Percentiles rank a stretch among this genome's conserved stretches.
Evolutionary conservation across 2,329 filamentous ascomycete genomes (phyloP).

Genomic region (Chaetomiaceae sp.): DNA sequence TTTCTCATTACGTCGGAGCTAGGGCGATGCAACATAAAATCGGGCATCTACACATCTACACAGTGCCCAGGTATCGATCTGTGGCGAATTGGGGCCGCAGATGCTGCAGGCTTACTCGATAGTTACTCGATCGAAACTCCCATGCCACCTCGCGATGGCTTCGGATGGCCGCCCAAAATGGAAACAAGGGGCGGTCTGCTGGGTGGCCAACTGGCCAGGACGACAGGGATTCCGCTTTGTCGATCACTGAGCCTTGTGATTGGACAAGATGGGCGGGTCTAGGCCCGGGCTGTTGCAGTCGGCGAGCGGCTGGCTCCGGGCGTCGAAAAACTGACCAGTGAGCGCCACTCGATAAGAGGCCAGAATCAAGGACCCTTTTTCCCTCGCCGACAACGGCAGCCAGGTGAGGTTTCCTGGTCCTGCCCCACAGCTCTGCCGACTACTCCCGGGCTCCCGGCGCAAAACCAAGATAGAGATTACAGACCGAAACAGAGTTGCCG

Average conservation of each 20-base stretch:
- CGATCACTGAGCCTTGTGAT: background rate
- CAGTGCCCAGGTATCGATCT: too few relatives aligned
- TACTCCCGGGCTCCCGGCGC: background rate
- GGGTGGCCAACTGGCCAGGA: background rate
- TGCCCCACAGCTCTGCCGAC: background rate
- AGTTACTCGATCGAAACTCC: slow-evolving; percentile 46
- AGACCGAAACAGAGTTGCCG: too few relatives aligned
- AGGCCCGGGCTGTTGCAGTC: background rate
- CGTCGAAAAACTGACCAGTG: slow-evolving; percentile 16
- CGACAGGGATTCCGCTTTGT: slow-evolving; percentile 2
- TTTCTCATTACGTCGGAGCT: background rate
- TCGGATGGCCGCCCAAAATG: slow-evolving; percentile 17
- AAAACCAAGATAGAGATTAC: too few relatives aligned
- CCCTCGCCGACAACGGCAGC: slow-evolving; percentile 5
- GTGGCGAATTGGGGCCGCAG: slow-evolving; percentile 17
- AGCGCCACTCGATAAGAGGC: slow-evolving; percentile 20
- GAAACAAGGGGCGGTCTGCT: slow-evolving; percentile 4
- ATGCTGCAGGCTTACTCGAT: slow-evolving; percentile 30
- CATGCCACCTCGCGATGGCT: slow-evolving; percentile 22
- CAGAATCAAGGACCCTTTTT: slow-evolving; percentile 4
- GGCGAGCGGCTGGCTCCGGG: slow-evolving; percentile 19
- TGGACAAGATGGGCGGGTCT: slow-evolving; percentile 1
- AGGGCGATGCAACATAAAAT: background rate
- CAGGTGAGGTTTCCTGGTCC: background rate
- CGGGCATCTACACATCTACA: background rate